These are phyloP conservation scores for Phytophthora aleatoria DNA, from an alignment of 352 stramenopile species.

Conservation along the genomic window DNA sequence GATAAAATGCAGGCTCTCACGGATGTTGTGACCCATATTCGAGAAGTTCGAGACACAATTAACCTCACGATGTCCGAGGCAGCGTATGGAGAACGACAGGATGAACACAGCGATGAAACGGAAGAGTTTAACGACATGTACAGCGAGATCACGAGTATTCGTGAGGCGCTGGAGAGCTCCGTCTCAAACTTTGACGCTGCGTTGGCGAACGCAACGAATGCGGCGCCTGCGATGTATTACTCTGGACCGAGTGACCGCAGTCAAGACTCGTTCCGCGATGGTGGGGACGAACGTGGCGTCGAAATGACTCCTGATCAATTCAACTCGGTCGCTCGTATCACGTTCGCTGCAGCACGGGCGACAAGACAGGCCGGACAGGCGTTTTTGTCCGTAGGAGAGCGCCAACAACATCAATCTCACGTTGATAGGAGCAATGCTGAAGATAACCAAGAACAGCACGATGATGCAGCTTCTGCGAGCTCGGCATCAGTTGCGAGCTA, in stretches of 20 bases:
- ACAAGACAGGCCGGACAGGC: slow-evolving; percentile 61
- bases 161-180: slow-evolving; percentile 54
- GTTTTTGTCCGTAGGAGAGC: slow-evolving; percentile 55
- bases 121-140: slow-evolving; percentile 59
- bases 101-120: slow-evolving; percentile 35
- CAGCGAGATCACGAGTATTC: slow-evolving; percentile 58
- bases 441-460: slow-evolving; percentile 24
- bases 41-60: slow-evolving; percentile 69
- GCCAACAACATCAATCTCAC: slow-evolving; percentile 1
- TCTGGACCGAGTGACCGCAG: slow-evolving; percentile 32
- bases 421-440: not conserved
- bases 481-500: slow-evolving; percentile 49
- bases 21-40: slow-evolving; percentile 68
- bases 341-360: slow-evolving; percentile 61
- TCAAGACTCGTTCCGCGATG: slow-evolving; percentile 21
- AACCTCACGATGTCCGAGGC: slow-evolving; percentile 68
- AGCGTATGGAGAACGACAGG: slow-evolving; percentile 34
- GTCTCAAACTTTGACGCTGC: slow-evolving; percentile 58
- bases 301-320: slow-evolving; percentile 59
- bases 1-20: slow-evolving; percentile 62
- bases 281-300: slow-evolving; percentile 23
- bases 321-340: slow-evolving; percentile 61
- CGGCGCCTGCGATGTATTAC: slow-evolving; percentile 41
- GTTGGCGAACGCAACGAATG: slow-evolving; percentile 47
- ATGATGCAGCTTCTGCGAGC: slow-evolving; percentile 23